A percentile compares a stretch with the other conserved stretches of the same genome.
These are phyloP conservation scores for Vigna mungo DNA, from an alignment of 306 rosid species.

Conservation along the genomic window DNA sequence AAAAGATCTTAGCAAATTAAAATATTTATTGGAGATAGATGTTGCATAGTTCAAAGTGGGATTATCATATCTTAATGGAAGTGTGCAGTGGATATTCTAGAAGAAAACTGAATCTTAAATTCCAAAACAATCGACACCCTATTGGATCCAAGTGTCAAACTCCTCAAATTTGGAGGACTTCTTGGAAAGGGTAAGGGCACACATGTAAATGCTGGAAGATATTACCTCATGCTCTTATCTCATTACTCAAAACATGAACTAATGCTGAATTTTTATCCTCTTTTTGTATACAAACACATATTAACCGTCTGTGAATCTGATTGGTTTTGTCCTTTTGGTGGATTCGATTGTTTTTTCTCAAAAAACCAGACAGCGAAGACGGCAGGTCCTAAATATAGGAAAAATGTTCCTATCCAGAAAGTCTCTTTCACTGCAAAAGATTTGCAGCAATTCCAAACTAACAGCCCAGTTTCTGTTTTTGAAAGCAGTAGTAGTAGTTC, in stretches of 20 bases:
- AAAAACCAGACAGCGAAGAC: conserved; percentile 15
- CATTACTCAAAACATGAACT: not conserved
- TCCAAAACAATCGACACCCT: too few species aligned
- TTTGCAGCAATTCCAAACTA: conserved; percentile 46
- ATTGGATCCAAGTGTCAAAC: too few species aligned
- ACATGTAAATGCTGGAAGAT: conserved; percentile 35
- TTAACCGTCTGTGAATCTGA: conserved; percentile 25
- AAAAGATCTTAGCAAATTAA: too few species aligned
- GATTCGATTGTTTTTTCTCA: conserved; percentile 19
- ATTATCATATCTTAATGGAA: too few species aligned
- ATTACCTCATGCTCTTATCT: conserved; percentile 3
- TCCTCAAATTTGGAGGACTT: too few species aligned
- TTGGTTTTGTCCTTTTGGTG: conserved; percentile 19
- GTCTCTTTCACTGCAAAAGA: conserved; percentile 45
- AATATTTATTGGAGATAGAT: too few species aligned
- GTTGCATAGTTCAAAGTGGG: too few species aligned
- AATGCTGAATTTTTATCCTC: not conserved
- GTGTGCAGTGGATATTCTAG: too few species aligned
- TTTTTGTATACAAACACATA: conserved; percentile 15
- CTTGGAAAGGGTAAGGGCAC: not conserved
- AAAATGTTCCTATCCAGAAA: conserved; percentile 34
- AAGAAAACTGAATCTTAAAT: too few species aligned
- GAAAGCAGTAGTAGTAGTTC: conserved; percentile 66
- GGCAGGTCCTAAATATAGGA: conserved; percentile 4
- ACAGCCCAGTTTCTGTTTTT: conserved; percentile 69